Base-by-base conservation (phyloP, 495 filamentous ascomycete genomes). In the Penicillium desertorum region DNA sequence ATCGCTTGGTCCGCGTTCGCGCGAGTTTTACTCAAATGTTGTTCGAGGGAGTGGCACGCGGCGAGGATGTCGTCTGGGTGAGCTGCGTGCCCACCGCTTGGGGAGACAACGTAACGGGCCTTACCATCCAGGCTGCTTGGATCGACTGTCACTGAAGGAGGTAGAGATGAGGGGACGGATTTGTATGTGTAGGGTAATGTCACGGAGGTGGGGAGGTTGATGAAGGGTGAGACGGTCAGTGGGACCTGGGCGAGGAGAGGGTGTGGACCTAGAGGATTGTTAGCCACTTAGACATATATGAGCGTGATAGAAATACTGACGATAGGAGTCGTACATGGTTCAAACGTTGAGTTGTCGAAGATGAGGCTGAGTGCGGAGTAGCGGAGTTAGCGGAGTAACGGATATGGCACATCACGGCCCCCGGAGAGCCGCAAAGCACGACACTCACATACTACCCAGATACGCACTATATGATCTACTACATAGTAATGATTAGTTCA, bases 141-240 rank as follows among this genome's bases (percentile, higher is more conserved):
- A 54, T 77, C 72, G 65, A 84, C 81, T 7, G 86, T 86, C 22
- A 86, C 80, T 11, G 91, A 90, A 1, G 88, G 87, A 0, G 94
- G 94, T 0, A 98, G 81, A 2, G 89, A 87, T 6, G 89, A 90
- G 0, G 94, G 86, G 59, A 98, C 86, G 5, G 86, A 79, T 67
- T 90, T 92, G 83, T 97, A 98, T 44, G 88, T 96, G 76, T 97
- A 98, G 32, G 94, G 94, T 2, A 98, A 84, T 3, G 94, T 96
- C 45, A 92, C 87, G 25, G 94, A 86, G 9, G 88, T 85, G 29
- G 95, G 94, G 39, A 98, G 90, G 58, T 86, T 88, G 71, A 97
- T 85, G 79, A 96, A 96, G 23, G 94, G 94, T 30, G 92, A 96
- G 53, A 97, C 91, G 57, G 90, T 93, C 49, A 98, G 81, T 51